Evolutionary conservation across 129 eudicot genomes (phyloP).

Genomic region (Saposhnikovia divaricata): DNA sequence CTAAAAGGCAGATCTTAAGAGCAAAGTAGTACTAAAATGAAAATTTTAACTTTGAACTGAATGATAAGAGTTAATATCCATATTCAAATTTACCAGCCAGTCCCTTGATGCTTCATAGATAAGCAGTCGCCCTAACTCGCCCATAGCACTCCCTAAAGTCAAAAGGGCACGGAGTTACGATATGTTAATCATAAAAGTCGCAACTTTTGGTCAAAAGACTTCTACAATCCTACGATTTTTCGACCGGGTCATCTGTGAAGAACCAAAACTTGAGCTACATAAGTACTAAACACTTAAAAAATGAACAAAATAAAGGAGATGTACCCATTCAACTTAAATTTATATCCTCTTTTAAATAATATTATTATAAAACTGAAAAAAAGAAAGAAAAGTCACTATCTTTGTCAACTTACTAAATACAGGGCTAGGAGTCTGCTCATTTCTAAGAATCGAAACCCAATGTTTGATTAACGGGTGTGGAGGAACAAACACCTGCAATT

Average conservation of each 20-base stretch:
- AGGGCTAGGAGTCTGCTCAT: slow-evolving; percentile 82
- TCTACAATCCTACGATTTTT: not conserved
- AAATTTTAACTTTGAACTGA: not conserved
- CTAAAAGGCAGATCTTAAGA: not conserved
- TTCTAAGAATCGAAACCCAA: slow-evolving; percentile 94
- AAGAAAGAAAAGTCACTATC: not conserved
- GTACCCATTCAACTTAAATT: not conserved
- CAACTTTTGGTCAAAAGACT: not conserved
- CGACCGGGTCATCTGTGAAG: not conserved
- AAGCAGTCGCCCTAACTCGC: slow-evolving; percentile 90
- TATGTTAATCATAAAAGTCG: not conserved
- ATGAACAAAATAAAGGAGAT: not conserved
- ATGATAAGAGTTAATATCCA: not conserved
- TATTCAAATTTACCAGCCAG: slow-evolving; percentile 58
- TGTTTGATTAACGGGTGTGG: slow-evolving; percentile 94
- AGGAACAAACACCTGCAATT: slow-evolving; percentile 79
- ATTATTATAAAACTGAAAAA: not conserved
- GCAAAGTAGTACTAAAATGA: not conserved
- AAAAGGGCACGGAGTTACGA: not conserved
- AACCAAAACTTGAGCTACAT: not conserved
- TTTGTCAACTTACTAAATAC: slow-evolving; percentile 63
- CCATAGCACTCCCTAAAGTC: slow-evolving; percentile 80
- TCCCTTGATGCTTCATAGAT: slow-evolving; percentile 95
- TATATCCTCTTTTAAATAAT: not conserved
- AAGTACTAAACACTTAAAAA: not conserved